phyloP scores from a whole-genome alignment of 768 basidiomycete species.

The Trametes villosa region DNA sequence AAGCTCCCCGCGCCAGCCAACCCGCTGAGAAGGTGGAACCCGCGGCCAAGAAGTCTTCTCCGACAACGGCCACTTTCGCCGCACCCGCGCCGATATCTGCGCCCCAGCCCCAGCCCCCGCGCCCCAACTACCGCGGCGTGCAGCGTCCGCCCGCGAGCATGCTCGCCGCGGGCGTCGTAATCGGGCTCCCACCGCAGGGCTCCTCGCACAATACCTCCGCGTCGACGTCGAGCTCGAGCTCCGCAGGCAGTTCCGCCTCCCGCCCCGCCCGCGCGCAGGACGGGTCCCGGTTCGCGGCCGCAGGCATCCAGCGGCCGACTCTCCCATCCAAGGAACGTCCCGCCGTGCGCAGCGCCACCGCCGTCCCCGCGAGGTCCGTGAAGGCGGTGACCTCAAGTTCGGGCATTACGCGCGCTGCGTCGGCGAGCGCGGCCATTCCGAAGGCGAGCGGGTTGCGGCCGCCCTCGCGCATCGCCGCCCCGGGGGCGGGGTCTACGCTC shows the following conservation, averaged over 20 bases:
- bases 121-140: slow-evolving; percentile 31
- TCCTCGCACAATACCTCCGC: background rate
- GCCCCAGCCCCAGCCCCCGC: slow-evolving; percentile 7
- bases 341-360: slow-evolving; percentile 1
- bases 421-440: background rate
- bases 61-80: background rate
- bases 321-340: slow-evolving; percentile 9
- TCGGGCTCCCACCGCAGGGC: slow-evolving; percentile 14
- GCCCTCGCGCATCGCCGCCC: slow-evolving; percentile 8
- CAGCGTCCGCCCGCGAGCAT: slow-evolving; percentile 35
- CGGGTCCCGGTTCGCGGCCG: slow-evolving; percentile 12
- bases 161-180: slow-evolving; percentile 11
- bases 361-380: background rate
- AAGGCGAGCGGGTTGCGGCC: slow-evolving; percentile 3
- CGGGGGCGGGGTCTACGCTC: slow-evolving; percentile 16
- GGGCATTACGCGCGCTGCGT: background rate
- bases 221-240: slow-evolving; percentile 13
- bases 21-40: background rate
- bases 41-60: background rate
- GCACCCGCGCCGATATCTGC: background rate
- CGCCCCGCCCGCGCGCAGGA: background rate
- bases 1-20: background rate
- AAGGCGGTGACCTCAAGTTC: background rate
- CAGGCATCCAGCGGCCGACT: slow-evolving; percentile 25
- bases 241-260: background rate